A percentile compares a stretch with the other conserved stretches of the same genome.
Conservation (phyloP, 495 filamentous ascomycete species). For the Oleoguttula mirabilis region DNA sequence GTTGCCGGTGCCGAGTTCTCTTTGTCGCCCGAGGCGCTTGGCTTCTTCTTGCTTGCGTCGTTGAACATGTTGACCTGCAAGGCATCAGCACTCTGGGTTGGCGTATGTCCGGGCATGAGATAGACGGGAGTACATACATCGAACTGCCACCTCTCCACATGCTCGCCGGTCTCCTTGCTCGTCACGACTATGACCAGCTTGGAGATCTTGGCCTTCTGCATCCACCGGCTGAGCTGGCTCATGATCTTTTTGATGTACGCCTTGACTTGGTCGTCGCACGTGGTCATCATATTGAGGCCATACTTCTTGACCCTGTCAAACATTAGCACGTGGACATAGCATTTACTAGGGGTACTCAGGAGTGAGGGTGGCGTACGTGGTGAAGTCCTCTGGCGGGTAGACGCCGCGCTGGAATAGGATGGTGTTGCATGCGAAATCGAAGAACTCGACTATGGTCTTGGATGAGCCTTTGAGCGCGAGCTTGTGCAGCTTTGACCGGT, state of each 20-base stretch:
- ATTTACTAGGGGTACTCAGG: not conserved
- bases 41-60: conserved; percentile 35
- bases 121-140: conserved; percentile 46
- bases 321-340: conserved; percentile 22
- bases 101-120: conserved; percentile 36
- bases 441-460: conserved; percentile 77
- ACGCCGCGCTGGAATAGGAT: conserved; percentile 96
- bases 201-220: conserved; percentile 86
- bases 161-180: conserved; percentile 88
- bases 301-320: conserved; percentile 99
- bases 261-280: conserved; percentile 93
- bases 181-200: conserved; percentile 95
- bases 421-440: conserved; percentile 94
- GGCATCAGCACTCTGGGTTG: conserved; percentile 30
- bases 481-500: conserved; percentile 88
- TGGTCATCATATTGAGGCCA: conserved; percentile 96
- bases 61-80: conserved; percentile 15
- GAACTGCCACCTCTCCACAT: conserved; percentile 96
- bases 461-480: conserved; percentile 72
- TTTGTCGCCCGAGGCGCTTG: conserved; percentile 43
- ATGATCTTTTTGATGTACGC: conserved; percentile 99
- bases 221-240: conserved; percentile 92
- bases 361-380: conserved; percentile 66
- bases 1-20: conserved; percentile 41
- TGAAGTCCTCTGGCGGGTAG: conserved; percentile 96